A percentile compares a stretch with the other conserved stretches of the same genome.
Conservation (phyloP, 2,329 filamentous ascomycete genomes). For the Tolypocladium tundrense region DNA sequence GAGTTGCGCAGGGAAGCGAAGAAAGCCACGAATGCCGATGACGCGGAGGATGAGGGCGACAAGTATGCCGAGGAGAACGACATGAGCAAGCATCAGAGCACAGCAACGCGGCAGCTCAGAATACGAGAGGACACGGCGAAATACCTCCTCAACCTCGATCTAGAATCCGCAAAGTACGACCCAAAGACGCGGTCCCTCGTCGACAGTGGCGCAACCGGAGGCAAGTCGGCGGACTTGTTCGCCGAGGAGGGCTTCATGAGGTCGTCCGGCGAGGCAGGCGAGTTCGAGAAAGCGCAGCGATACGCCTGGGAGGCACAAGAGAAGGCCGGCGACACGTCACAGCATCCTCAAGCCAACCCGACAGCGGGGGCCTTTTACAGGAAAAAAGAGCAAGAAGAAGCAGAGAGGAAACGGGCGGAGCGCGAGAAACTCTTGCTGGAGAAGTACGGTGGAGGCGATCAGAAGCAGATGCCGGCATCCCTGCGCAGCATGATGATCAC, state of each 20-base stretch:
- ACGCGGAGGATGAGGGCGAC: conserved; percentile 48
- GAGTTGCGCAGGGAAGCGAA: conserved; percentile 52
- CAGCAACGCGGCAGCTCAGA: conserved; percentile 79
- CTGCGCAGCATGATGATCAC: conserved; percentile 59
- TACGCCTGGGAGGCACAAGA: conserved; percentile 97
- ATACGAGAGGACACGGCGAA: conserved; percentile 96
- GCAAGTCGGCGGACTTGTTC: conserved; percentile 71
- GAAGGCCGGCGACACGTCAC: conserved; percentile 61
- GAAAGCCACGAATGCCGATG: conserved; percentile 28
- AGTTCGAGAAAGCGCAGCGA: conserved; percentile 79
- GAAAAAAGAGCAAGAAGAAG: conserved; percentile 69
- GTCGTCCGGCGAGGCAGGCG: conserved; percentile 79
- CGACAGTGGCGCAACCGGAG: conserved; percentile 68
- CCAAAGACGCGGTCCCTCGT: conserved; percentile 91
- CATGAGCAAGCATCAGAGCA: conserved; percentile 89
- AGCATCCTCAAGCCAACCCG: conserved; percentile 92
- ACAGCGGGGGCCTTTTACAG: conserved; percentile 81
- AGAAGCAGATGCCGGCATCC: conserved; percentile 44
- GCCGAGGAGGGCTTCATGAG: conserved; percentile 90
- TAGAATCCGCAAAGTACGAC: conserved; percentile 95
- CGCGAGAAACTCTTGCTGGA: conserved; percentile 62
- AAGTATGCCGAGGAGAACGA: conserved; percentile 92
- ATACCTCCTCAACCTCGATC: conserved; percentile 86
- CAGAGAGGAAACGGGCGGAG: conserved; percentile 56
- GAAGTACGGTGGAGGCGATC: conserved; percentile 67